Evolutionary conservation across 148 eudicot species (phyloP), one percentile per base, ranked within the genome.

Genomic region (Polygonum aviculare): DNA sequence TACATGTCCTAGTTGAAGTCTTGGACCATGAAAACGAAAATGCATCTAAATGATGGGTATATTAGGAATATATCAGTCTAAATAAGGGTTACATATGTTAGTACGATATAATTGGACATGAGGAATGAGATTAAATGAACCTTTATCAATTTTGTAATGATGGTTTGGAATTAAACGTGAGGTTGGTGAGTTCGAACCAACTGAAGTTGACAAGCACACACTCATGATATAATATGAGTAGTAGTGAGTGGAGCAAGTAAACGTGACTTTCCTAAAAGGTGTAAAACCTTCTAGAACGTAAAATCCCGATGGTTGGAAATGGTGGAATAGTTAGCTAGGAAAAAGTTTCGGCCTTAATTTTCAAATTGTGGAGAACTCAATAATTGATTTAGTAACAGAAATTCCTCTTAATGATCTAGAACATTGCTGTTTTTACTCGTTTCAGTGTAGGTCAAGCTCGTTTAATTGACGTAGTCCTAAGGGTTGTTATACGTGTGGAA

Each of bases 121-220:
- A 19, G 5, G 6, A 55, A 54, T 4, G 7, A 55, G 21, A 18
- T 7, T 16, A 14, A 65, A 11, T 65, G 3, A 12, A 26, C 31
- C 31, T 26, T 26, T 26, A 26, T 26, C 31, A 4, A 19, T 59
- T 35, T 33, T 35, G 71, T 35, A 65, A 33, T 65, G 71, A 65
- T 65, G 7, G 71, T 14, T 22, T 35, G 69, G 69, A 2, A 62
- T 8, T 62, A 62, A 26, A 60, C 67, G 67, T 60, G 70, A 38
- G 41, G 71, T 65, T 65, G 71, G 71, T 65, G 71, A 65, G 14
- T 65, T 65, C 44, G 44, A 65, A 65, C 71, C 71, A 65, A 65
- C 71, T 65, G 71, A 65, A 65, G 71, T 65, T 65, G 71, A 65
- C 71, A 65, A 65, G 71, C 71, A 65, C 14, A 52, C 4, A 2